Conservation (phyloP, 108 stramenopile species). For the Nitzschia palea region DNA sequence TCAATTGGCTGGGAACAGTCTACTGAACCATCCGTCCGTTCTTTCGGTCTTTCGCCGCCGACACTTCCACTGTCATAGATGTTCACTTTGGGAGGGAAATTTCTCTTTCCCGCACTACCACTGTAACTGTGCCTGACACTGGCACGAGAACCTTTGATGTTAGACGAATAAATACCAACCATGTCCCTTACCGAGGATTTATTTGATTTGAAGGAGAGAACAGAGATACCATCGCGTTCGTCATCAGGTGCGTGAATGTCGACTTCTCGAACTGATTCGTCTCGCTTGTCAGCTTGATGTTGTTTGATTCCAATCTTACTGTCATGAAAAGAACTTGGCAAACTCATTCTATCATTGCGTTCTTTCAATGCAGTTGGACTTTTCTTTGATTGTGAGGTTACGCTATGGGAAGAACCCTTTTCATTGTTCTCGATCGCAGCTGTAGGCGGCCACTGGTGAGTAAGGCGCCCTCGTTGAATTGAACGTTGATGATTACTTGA, state of each 20-base stretch:
- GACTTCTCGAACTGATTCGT: no score
- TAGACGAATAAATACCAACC: neutral
- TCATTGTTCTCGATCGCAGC: neutral
- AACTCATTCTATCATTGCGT: neutral
- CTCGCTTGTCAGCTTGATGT: neutral
- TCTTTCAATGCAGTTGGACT: neutral
- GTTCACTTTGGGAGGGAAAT: neutral
- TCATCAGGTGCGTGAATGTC: constrained; percentile 4
- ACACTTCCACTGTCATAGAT: neutral
- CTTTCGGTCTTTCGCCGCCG: neutral
- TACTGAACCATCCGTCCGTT: neutral
- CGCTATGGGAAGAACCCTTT: neutral
- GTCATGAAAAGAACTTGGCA: neutral
- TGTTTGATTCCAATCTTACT: no score
- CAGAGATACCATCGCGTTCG: constrained; percentile 9
- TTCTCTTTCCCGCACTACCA: neutral
- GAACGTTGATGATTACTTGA: no score
- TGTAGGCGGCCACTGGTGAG: neutral
- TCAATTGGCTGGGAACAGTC: neutral
- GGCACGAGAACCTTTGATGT: neutral
- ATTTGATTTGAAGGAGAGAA: constrained; percentile 2
- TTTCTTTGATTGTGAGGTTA: no score
- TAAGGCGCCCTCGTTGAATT: neutral
- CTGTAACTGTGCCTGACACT: constrained; percentile 5
- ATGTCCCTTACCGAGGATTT: constrained; percentile 6